Conservation (phyloP, 352 stramenopile genomes). For the Thraustochytrium striatum region DNA sequence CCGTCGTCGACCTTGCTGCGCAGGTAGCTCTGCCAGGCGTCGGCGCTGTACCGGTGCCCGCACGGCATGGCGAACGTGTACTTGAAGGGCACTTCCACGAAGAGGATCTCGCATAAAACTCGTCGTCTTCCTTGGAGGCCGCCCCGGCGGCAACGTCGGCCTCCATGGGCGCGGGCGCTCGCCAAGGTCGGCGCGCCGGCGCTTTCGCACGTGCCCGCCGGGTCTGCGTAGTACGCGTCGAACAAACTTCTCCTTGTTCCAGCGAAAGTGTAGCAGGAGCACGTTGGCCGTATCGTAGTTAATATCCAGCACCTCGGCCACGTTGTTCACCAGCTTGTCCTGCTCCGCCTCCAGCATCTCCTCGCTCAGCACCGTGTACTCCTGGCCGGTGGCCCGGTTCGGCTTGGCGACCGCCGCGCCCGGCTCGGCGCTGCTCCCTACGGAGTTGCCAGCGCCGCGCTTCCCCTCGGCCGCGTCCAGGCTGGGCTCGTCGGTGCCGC, state of each 20-base stretch:
- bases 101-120: slow-evolving; percentile 84
- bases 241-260: slow-evolving; percentile 84
- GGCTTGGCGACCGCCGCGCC: not conserved
- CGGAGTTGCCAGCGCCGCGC: not conserved
- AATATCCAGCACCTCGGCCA: slow-evolving; percentile 49
- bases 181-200: not conserved
- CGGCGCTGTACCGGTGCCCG: slow-evolving; percentile 90
- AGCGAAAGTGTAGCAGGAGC: slow-evolving; percentile 73
- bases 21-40: slow-evolving; percentile 71
- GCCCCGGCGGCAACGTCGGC: slow-evolving; percentile 64
- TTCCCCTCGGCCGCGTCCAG: not conserved
- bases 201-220: slow-evolving; percentile 56
- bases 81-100: slow-evolving; percentile 69
- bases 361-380: slow-evolving; percentile 22
- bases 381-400: not conserved
- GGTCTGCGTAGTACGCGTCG: slow-evolving; percentile 73
- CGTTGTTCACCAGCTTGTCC: slow-evolving; percentile 45
- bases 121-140: slow-evolving; percentile 53
- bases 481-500: not conserved
- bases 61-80: slow-evolving; percentile 88
- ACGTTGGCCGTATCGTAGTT: slow-evolving; percentile 54
- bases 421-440: not conserved
- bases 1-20: slow-evolving; percentile 82
- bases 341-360: slow-evolving; percentile 32
- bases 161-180: slow-evolving; percentile 54